Base-by-base conservation (phyloP, 2,329 filamentous ascomycete genomes). In the Aspergillus ruber region DNA sequence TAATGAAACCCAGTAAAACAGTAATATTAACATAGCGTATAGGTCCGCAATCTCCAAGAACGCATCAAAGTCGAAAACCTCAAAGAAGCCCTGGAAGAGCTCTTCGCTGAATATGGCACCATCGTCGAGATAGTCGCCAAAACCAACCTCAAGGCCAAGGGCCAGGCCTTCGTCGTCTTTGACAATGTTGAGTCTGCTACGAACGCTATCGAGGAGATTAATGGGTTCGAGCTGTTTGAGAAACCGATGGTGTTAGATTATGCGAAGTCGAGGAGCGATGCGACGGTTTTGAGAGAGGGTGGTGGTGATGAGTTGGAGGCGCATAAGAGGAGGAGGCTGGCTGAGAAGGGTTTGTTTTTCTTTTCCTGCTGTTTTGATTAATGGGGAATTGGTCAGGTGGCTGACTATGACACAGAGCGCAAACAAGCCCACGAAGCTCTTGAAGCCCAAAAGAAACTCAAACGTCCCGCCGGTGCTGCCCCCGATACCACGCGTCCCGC, bases 81-180 rank as follows among this genome's bases (percentile, higher is more conserved):
- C 46, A 86, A 84, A 55, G 80, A 85, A 56, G 80, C 87, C 0
- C 78, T 98, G 13, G 74, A 72, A 18, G 82, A 84, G 53, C 78
- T 97, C 61, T 97, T 97, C 72, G 83, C 83, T 53, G 88, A 95
- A 68, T 96, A 93, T 69, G 93, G 93, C 54, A 84, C 76, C 48
- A 82, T 95, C 51, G 72, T 95, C 58, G 90, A 95, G 53, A 81
- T 95, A 44, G 80, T 95, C 50, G 88, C 88, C 40, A 95, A 95
- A 74, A 88, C 82, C 54, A 96, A 94, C 67, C 71, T 97, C 25
- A 90, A 88, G 66, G 88, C 89, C 39, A 96, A 94, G 67, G 93
- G 93, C 10, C 93, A 98, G 71, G 93, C 93, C 0, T 98, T 98
- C 65, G 74, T 98, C 43, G 90, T 97, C 41, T 97, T 90, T 66